These are phyloP conservation scores for Apiotrichum veenhuisii DNA, from an alignment of 1,284 basidiomycete species.

Conservation along the genomic window DNA sequence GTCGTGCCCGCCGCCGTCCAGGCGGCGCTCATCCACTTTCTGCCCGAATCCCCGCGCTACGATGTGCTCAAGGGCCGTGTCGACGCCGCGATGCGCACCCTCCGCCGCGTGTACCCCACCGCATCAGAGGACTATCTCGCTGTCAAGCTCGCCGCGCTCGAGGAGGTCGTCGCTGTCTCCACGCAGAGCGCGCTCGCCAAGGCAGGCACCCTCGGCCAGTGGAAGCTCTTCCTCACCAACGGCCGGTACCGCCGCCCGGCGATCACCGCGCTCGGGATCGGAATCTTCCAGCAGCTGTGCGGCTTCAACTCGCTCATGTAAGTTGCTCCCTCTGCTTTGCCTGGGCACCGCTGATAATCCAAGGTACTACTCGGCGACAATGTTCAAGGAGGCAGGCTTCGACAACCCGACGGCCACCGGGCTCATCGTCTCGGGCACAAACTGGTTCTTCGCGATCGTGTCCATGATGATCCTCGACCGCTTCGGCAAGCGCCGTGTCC, in stretches of 20 bases:
- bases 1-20: slow-evolving; percentile 43
- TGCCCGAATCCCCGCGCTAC: slow-evolving; percentile 48
- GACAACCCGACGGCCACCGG: slow-evolving; percentile 39
- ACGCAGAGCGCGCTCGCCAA: slow-evolving; percentile 16
- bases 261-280: slow-evolving; percentile 54
- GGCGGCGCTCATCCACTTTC: slow-evolving; percentile 30
- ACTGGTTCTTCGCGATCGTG: slow-evolving; percentile 39
- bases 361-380: slow-evolving; percentile 41
- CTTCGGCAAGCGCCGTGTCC: slow-evolving; percentile 39
- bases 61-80: slow-evolving; percentile 34
- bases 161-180: slow-evolving; percentile 37
- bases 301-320: slow-evolving; percentile 48
- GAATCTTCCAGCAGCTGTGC: slow-evolving; percentile 57
- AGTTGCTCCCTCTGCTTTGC: slow-evolving; percentile 24
- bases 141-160: slow-evolving; percentile 43
- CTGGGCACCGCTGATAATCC: no score
- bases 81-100: slow-evolving; percentile 33
- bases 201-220: slow-evolving; percentile 55
- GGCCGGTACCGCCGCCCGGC: slow-evolving; percentile 66
- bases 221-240: slow-evolving; percentile 57
- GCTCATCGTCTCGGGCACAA: slow-evolving; percentile 31
- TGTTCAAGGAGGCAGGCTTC: slow-evolving; percentile 35
- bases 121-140: slow-evolving; percentile 40
- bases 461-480: slow-evolving; percentile 43
- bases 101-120: slow-evolving; percentile 32